Base-by-base conservation (phyloP, 768 basidiomycete species). In the Tubosaeta sp. region DNA sequence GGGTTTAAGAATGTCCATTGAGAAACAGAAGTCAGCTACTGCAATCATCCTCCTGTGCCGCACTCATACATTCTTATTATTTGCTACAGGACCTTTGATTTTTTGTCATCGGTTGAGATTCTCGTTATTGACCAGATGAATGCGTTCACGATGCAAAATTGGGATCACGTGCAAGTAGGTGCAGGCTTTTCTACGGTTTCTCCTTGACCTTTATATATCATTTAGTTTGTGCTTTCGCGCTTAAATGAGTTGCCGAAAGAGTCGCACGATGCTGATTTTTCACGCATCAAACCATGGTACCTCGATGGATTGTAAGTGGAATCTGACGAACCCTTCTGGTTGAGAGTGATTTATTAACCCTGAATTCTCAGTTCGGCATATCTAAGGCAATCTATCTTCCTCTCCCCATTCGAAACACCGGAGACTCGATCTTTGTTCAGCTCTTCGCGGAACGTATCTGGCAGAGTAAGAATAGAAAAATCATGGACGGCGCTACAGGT, bases 251-350 rank as follows among this genome's bases (percentile, higher is more conserved):
- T 96, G 11, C 96, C 96, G 1, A 91, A 93, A 61, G 90, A 94
- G 60, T 91, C 94, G 2, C 94, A 86, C 57, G 89, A 94, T 54
- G 82, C 89, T 21, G 96, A 98, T 69, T 97, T 98, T 71, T 95
- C 94, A 10, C 83, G 96, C 11, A 88, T 98, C 60, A 98, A 96
- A 70, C 90, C 93, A 1, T 98, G 96, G 96, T 96, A 94, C 67
- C 79, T 98, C 11, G 95, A 98, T 59, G 88, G 87, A 64, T 81
- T 92, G 94, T 96, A 70, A 63, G 90, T 72, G 10, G 40, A n/a
- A 44, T 53, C 54, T 12, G 18, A 34, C 21, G 14, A n/a, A 24
- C 14, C 29, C 21, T 18, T 86, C 87, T 76, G 91, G 5, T 36
- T 35, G 91, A 54, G 4, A 24, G 21, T 22, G 11, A 24, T 25